Evolutionary conservation across 2,329 filamentous ascomycete species (phyloP), one percentile per base, ranked within the genome.

Genomic region (Pyrenochaeta sp.): DNA sequence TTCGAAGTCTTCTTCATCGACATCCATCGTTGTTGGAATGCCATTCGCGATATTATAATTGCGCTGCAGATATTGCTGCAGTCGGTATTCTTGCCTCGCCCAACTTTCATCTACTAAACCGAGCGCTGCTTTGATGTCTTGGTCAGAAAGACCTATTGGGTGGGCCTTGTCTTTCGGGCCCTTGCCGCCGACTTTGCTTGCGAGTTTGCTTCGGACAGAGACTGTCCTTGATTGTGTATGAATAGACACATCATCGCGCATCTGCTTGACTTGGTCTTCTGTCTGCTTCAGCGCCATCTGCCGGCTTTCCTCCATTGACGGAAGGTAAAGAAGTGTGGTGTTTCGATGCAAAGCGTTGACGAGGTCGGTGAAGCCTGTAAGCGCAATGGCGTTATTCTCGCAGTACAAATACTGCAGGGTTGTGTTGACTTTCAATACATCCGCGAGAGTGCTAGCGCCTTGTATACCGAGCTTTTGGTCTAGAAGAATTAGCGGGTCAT

Each of bases 281-380:
- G 86, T 83, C 62, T 81, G 84, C 59, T 87, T 86, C 57, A 91
- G 82, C 2, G 88, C 86, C 64, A 84, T 81, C 25, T 82, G 80
- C 46, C 88, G 83, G 60, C 90, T 88, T 61, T 85, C 82, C 36
- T 84, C 81, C 85, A 91, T 89, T 9, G 78, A 79, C 5, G 89
- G 88, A 34, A 91, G 81, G 64, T 84, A 84, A 13, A 90, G 72
- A 1, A 91, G 73, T 0, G 84, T 85, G 2, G 82, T 84, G 67
- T 92, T 92, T 42, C 83, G 84, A 58, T 88, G 83, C n/a, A 91
- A 77, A 19, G 88, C 84, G 67, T 91, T 89, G 49, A 91, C 86
- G 6, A 91, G 78, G 50, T 88, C 87, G 0, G 88, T 90, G 62
- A 90, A 88, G 1, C 87, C 88, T 62, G 89, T 86, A n/a, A 91